phyloP scores from a whole-genome alignment of 2,329 filamentous ascomycete genomes.

The Emergomyces pasteurianus region DNA sequence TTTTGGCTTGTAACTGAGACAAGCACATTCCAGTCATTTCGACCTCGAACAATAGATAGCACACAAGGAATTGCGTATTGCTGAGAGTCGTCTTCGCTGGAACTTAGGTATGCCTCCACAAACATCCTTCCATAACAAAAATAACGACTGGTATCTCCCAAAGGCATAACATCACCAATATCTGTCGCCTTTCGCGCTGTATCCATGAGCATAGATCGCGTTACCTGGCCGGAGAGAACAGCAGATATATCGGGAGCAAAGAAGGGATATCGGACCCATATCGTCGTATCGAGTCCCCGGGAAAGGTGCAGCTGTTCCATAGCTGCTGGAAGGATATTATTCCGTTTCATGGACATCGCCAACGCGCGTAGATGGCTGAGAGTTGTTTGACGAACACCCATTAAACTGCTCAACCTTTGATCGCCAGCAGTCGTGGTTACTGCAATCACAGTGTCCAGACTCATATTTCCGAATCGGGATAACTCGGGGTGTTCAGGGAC shows the following conservation, averaged over 20 bases:
- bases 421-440: slow-evolving; percentile 35
- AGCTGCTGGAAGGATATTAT: slow-evolving; percentile 57
- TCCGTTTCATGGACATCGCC: slow-evolving; percentile 70
- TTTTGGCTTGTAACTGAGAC: slow-evolving; percentile 70
- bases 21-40: slow-evolving; percentile 56
- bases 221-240: slow-evolving; percentile 51
- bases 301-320: slow-evolving; percentile 57
- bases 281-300: slow-evolving; percentile 64
- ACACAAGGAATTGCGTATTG: slow-evolving; percentile 60
- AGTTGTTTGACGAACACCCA: slow-evolving; percentile 43
- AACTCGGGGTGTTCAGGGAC: slow-evolving; percentile 30
- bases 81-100: slow-evolving; percentile 56
- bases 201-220: slow-evolving; percentile 35
- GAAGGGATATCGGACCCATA: slow-evolving; percentile 69
- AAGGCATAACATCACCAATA: slow-evolving; percentile 57
- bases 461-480: slow-evolving; percentile 26
- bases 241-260: slow-evolving; percentile 60
- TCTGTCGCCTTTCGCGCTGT: slow-evolving; percentile 28
- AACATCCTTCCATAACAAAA: slow-evolving; percentile 73
- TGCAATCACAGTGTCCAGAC: slow-evolving; percentile 29
- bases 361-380: slow-evolving; percentile 59
- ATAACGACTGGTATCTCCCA: slow-evolving; percentile 59
- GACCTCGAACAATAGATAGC: slow-evolving; percentile 60
- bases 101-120: slow-evolving; percentile 62
- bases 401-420: slow-evolving; percentile 32